A percentile compares a stretch with the other conserved stretches of the same genome.
phyloP scores from a whole-genome alignment of 1,284 basidiomycete genomes.

The Microbotryomycetes sp. region DNA sequence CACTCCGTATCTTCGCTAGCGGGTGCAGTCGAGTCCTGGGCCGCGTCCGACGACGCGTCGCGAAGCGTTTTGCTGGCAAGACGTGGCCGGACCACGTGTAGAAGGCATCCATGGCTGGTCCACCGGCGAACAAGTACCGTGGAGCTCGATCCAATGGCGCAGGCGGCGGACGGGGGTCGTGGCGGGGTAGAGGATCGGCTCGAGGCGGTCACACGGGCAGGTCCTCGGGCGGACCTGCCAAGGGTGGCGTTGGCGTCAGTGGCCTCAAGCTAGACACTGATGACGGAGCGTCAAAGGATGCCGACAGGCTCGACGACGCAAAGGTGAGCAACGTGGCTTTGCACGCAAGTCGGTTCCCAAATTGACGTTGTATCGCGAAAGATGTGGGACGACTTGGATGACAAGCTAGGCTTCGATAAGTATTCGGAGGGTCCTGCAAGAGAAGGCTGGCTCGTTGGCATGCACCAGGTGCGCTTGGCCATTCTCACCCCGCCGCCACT shows the following conservation, averaged over 20 bases:
- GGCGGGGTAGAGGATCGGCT: constrained; percentile 1
- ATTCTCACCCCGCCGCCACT: neutral
- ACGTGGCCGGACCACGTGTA: too few relatives aligned
- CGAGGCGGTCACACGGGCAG: constrained; percentile 18
- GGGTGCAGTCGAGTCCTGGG: too few relatives aligned
- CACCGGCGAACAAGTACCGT: constrained; percentile 22
- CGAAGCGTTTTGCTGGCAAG: too few relatives aligned
- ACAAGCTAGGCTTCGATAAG: constrained; percentile 79
- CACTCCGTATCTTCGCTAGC: too few relatives aligned
- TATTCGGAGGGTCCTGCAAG: constrained; percentile 51
- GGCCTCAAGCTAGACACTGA: constrained; percentile 47
- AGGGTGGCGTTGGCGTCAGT: constrained; percentile 4
- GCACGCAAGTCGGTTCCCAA: neutral
- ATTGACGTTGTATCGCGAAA: neutral
- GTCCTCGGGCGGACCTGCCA: neutral
- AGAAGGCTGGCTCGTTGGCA: constrained; percentile 92
- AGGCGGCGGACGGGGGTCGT: constrained; percentile 6
- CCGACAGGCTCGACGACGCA: constrained; percentile 74
- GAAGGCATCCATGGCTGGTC: neutral
- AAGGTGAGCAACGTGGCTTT: constrained; percentile 43
- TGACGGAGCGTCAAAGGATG: constrained; percentile 66
- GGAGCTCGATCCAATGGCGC: neutral
- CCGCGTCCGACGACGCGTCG: too few relatives aligned
- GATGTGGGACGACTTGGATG: constrained; percentile 76
- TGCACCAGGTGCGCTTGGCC: constrained; percentile 73